phyloP scores from a whole-genome alignment of 805 yeast species.

The Spathaspora sp. region DNA sequence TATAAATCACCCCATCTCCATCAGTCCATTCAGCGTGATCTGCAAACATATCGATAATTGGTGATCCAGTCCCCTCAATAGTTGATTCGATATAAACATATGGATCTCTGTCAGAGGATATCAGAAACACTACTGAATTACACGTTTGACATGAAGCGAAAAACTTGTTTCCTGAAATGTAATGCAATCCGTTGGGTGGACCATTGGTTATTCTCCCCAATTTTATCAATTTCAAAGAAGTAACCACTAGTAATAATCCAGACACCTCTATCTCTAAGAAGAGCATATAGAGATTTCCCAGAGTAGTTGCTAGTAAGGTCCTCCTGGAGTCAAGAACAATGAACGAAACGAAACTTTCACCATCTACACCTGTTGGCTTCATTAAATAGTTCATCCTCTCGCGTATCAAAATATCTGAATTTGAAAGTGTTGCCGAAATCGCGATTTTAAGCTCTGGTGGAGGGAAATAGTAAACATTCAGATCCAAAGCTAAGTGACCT shows the following conservation, averaged over 20 bases:
- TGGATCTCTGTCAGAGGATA: conserved; percentile 1
- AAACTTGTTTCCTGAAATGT: conserved; percentile 4
- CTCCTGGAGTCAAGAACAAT: conserved; percentile 1
- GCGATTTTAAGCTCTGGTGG: neutral
- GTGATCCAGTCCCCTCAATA: conserved; percentile 4
- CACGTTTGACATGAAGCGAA: conserved; percentile 4
- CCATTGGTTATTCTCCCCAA: conserved; percentile 4
- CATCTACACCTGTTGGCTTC: neutral
- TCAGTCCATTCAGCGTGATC: neutral
- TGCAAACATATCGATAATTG: conserved; percentile 5
- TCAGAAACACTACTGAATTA: conserved; percentile 4
- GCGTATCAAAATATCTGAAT: neutral
- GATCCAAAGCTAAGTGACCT: conserved; percentile 3
- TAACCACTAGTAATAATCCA: neutral
- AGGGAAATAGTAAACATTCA: conserved; percentile 2
- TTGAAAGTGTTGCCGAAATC: neutral
- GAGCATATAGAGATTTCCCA: conserved; percentile 4
- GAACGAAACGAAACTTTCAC: neutral
- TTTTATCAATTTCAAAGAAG: conserved; percentile 2
- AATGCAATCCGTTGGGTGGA: conserved; percentile 1
- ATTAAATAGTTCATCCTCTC: conserved; percentile 1
- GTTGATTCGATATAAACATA: neutral
- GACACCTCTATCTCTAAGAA: conserved; percentile 1
- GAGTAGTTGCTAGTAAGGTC: neutral
- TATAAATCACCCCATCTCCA: neutral